phyloP scores from a whole-genome alignment of 1,284 basidiomycete genomes.

The Sporisorium iseilematis-ciliati region DNA sequence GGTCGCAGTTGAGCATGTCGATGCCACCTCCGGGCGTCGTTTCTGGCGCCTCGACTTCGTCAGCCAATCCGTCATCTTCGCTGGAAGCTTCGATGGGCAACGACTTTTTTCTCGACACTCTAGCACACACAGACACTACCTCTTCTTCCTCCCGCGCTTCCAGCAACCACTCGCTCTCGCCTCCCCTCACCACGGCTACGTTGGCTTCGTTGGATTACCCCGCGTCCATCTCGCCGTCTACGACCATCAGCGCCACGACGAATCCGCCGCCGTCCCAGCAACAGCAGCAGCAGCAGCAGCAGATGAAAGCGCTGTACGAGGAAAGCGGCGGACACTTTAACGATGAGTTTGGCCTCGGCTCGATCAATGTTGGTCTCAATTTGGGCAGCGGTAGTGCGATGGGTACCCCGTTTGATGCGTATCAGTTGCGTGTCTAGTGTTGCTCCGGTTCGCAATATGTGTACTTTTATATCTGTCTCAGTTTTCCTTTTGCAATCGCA shows the following conservation, averaged over 20 bases:
- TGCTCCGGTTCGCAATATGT: neutral
- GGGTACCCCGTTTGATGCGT: conserved; percentile 8
- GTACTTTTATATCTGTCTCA: neutral
- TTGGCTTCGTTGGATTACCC: conserved; percentile 19
- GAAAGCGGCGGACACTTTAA: neutral
- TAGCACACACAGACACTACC: conserved; percentile 1
- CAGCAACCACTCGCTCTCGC: conserved; percentile 28
- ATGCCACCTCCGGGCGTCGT: neutral
- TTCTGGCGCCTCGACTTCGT: neutral
- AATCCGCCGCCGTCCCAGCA: neutral
- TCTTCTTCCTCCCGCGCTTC: conserved; percentile 22
- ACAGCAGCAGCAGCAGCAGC: conserved; percentile 1
- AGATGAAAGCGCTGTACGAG: neutral
- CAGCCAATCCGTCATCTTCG: neutral
- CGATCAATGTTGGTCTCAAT: neutral
- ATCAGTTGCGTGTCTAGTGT: conserved; percentile 15
- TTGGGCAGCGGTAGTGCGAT: neutral
- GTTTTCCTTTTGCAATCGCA: neutral
- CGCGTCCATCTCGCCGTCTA: neutral
- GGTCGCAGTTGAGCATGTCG: neutral
- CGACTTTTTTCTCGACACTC: conserved; percentile 10
- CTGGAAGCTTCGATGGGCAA: neutral
- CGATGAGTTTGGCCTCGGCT: conserved; percentile 1
- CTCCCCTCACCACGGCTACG: conserved; percentile 20
- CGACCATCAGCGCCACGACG: neutral